Conservation (phyloP, 176 grass and related monocot genomes). For the Ananas comosus region DNA sequence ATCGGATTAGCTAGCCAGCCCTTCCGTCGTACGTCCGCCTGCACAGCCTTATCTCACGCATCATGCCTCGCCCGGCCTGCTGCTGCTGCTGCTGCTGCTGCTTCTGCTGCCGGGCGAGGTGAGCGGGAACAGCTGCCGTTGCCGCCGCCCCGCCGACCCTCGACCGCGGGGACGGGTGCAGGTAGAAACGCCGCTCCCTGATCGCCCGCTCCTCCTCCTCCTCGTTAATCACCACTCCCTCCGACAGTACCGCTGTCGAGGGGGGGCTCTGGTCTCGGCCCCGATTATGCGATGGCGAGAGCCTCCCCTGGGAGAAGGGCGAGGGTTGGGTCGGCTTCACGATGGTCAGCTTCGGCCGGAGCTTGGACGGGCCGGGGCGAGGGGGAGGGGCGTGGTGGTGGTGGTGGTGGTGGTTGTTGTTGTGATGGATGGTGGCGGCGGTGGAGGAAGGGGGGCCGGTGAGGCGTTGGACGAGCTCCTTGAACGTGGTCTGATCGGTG, state of each 20-base stretch:
- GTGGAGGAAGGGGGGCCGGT: conserved; percentile 19
- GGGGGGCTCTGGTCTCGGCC: neutral
- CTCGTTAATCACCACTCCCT: conserved; percentile 13
- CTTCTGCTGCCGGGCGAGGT: neutral
- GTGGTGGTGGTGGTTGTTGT: conserved; percentile 6
- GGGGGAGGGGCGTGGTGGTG: conserved; percentile 12
- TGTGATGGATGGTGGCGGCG: neutral
- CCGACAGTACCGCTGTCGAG: neutral
- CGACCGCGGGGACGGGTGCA: conserved; percentile 30
- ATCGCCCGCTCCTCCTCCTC: conserved; percentile 45
- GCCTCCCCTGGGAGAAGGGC: neutral
- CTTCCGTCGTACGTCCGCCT: too few relatives aligned
- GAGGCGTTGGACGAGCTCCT: conserved; percentile 49
- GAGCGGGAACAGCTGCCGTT: conserved; percentile 22
- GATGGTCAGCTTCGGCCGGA: conserved; percentile 35
- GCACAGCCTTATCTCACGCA: too few relatives aligned
- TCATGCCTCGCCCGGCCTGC: too few relatives aligned
- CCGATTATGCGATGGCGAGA: conserved; percentile 24
- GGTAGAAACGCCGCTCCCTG: conserved; percentile 43
- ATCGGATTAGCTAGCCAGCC: too few relatives aligned
- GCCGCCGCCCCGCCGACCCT: neutral
- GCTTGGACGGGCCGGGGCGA: conserved; percentile 11
- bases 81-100: too few relatives aligned
- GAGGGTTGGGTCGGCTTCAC: conserved; percentile 13
- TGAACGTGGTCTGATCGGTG: conserved; percentile 37